These are phyloP conservation scores for Setaria italica DNA, from an alignment of 202 grass and related monocot species.

Conservation along the genomic window DNA sequence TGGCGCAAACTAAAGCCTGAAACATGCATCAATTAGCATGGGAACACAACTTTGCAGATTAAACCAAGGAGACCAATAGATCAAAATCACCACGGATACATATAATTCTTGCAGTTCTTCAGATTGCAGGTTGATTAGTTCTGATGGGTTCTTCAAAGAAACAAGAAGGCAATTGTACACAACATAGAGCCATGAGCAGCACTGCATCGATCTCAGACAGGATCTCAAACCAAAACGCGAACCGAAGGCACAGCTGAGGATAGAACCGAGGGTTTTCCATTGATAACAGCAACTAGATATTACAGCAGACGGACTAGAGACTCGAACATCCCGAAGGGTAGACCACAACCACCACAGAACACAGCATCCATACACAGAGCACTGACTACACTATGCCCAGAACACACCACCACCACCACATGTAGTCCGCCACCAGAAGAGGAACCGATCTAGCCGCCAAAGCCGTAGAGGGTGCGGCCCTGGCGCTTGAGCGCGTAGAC, in stretches of 20 bases:
- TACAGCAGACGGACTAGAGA: neutral
- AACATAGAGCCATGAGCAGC: neutral
- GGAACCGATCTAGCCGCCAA: slow-evolving; percentile 57
- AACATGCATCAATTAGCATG: neutral
- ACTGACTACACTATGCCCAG: neutral
- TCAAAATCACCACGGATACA: neutral
- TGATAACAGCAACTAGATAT: neutral
- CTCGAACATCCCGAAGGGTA: neutral
- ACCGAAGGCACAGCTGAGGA: neutral
- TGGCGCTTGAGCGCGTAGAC: slow-evolving; percentile 96
- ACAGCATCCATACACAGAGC: neutral
- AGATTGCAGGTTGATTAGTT: neutral
- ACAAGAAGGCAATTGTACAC: neutral
- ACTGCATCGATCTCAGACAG: neutral
- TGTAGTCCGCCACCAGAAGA: neutral
- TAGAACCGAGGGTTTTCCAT: slow-evolving; percentile 18
- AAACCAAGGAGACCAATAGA: neutral
- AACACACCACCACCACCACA: neutral
- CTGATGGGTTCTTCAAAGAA: neutral
- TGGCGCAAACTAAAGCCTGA: neutral
- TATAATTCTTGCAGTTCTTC: neutral
- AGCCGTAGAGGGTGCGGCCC: slow-evolving; percentile 88
- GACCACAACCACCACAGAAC: neutral
- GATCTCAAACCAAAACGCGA: neutral
- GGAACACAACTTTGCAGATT: neutral